Conservation (phyloP, 2,329 filamentous ascomycete species). For the Exophiala phaeomuriformis region DNA sequence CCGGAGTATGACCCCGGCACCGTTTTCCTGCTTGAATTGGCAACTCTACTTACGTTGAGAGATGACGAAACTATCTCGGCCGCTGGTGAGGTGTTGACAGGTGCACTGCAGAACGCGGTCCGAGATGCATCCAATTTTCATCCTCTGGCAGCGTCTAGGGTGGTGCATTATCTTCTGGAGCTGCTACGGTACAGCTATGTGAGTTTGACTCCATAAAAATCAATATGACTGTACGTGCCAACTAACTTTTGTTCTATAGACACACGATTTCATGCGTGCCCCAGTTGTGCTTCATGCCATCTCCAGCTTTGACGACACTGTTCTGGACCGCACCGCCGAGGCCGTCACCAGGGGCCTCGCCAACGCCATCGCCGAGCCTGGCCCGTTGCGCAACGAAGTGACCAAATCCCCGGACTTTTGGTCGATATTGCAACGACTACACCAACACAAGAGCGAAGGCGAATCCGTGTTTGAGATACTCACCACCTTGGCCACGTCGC, state of each 20-base stretch:
- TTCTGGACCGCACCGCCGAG: slow-evolving; percentile 66
- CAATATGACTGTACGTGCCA: not conserved
- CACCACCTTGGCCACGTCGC: slow-evolving; percentile 63
- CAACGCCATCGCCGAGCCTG: slow-evolving; percentile 69
- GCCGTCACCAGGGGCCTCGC: slow-evolving; percentile 72
- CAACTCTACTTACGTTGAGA: slow-evolving; percentile 70
- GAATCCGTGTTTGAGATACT: slow-evolving; percentile 80
- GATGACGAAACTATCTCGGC: slow-evolving; percentile 64
- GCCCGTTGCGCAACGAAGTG: slow-evolving; percentile 77
- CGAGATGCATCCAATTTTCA: slow-evolving; percentile 74
- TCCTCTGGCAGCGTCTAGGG: slow-evolving; percentile 71
- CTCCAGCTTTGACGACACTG: slow-evolving; percentile 72
- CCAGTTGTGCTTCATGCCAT: slow-evolving; percentile 88
- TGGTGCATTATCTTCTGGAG: slow-evolving; percentile 77
- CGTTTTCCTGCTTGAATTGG: slow-evolving; percentile 85
- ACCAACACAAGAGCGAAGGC: slow-evolving; percentile 62
- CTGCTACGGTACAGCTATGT: slow-evolving; percentile 80
- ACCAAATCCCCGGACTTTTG: slow-evolving; percentile 97
- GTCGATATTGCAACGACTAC: slow-evolving; percentile 74
- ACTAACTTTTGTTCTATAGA: slow-evolving; percentile 44
- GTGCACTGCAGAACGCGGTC: slow-evolving; percentile 71
- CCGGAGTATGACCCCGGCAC: slow-evolving; percentile 75
- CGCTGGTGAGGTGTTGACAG: slow-evolving; percentile 72
- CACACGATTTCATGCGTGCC: slow-evolving; percentile 83
- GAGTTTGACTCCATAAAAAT: slow-evolving; percentile 34